These are phyloP conservation scores for Candida khao-thaluensis DNA, from an alignment of 805 yeast species.

Conservation along the genomic window DNA sequence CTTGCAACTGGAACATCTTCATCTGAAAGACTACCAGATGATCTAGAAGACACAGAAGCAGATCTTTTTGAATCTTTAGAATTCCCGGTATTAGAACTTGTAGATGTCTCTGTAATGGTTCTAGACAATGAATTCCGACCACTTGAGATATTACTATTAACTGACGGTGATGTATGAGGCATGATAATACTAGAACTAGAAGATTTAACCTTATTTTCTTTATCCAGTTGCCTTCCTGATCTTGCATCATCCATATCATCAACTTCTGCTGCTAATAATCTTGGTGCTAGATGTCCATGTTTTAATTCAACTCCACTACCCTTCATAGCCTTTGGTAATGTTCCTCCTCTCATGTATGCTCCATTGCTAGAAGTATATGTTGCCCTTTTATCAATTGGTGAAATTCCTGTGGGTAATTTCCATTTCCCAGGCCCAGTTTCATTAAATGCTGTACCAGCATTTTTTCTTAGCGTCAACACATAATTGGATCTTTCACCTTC, in stretches of 20 bases:
- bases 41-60: conserved; percentile 14
- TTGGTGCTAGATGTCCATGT: conserved; percentile 61
- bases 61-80: conserved; percentile 22
- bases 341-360: conserved; percentile 27
- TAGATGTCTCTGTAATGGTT: conserved; percentile 25
- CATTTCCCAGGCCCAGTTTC: conserved; percentile 46
- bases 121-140: conserved; percentile 31
- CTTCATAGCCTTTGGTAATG: conserved; percentile 28
- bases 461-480: conserved; percentile 43
- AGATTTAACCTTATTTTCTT: conserved; percentile 1
- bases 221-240: conserved; percentile 2
- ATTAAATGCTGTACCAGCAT: conserved; percentile 49
- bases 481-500: conserved; percentile 54
- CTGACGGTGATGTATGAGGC: conserved; percentile 4
- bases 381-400: conserved; percentile 42
- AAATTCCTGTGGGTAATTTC: conserved; percentile 56
- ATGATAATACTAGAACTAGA: conserved; percentile 6
- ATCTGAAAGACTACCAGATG: conserved; percentile 17
- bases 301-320: conserved; percentile 54
- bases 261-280: conserved; percentile 72
- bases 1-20: conserved; percentile 22
- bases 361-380: conserved; percentile 24
- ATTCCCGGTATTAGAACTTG: conserved; percentile 8
- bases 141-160: conserved; percentile 17
- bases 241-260: conserved; percentile 54